Conservation (phyloP, 208 protist species). For the Leptomonas pyrrhocoris region DNA sequence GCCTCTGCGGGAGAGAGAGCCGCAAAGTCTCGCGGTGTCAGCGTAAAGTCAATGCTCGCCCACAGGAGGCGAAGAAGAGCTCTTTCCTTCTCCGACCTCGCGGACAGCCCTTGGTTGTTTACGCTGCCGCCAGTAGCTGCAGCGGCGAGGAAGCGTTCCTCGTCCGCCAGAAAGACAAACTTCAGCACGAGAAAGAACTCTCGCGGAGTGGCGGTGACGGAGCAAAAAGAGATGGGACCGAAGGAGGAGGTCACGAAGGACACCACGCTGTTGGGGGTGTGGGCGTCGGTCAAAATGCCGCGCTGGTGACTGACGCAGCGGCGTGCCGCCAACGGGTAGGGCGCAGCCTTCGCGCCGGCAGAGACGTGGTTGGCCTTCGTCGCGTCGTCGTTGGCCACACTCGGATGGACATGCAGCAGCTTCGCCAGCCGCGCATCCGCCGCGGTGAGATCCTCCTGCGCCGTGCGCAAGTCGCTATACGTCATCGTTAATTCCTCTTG, state of each 20-base stretch:
- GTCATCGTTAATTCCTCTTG: conserved; percentile 19
- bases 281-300: conserved; percentile 23
- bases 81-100: conserved; percentile 13
- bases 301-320: conserved; percentile 17
- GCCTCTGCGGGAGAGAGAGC: background rate
- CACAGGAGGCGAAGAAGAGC: background rate
- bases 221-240: conserved; percentile 37
- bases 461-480: conserved; percentile 2
- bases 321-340: background rate
- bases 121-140: background rate
- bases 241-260: conserved; percentile 32
- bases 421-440: conserved; percentile 18
- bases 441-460: background rate
- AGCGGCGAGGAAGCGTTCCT: conserved; percentile 27
- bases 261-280: conserved; percentile 26
- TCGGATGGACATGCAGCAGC: conserved; percentile 4
- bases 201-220: background rate
- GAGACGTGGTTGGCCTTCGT: too few species aligned
- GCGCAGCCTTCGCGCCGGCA: too few species aligned
- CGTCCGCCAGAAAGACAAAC: conserved; percentile 38
- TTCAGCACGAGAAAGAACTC: conserved; percentile 27
- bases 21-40: conserved; percentile 7
- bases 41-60: background rate
- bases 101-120: background rate
- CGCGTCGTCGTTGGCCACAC: background rate